Percentiles rank a stretch among this genome's conserved stretches.
These are phyloP conservation scores for Inga oerstediana DNA, from an alignment of 306 rosid species.

Conservation along the genomic window DNA sequence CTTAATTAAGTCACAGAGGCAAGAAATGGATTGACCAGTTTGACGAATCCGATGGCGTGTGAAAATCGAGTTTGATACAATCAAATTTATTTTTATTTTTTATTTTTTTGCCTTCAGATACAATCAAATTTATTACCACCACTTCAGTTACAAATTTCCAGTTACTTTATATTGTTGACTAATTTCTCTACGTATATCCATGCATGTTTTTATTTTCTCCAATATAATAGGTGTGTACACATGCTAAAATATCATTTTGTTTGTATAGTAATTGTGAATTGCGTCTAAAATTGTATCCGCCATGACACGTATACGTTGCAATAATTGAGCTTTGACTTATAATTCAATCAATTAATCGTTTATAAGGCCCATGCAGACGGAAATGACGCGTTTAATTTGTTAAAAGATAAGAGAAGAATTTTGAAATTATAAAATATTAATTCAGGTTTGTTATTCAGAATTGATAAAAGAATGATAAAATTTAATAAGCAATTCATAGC, in stretches of 20 bases:
- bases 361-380: neutral
- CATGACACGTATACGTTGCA: neutral
- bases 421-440: no score
- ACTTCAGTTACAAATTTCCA: neutral
- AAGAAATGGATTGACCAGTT: neutral
- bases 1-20: neutral
- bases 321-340: neutral
- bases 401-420: no score
- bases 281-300: neutral
- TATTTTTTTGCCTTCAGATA: no score
- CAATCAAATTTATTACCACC: neutral
- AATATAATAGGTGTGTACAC: neutral
- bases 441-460: no score
- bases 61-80: neutral
- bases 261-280: neutral
- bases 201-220: neutral
- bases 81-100: no score
- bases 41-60: neutral
- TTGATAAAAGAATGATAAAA: no score
- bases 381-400: neutral
- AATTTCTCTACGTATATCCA: neutral
- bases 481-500: no score
- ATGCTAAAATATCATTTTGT: neutral
- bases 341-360: neutral
- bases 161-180: neutral